phyloP scores from a whole-genome alignment of 768 basidiomycete genomes.

The Russula griseocarnosa region DNA sequence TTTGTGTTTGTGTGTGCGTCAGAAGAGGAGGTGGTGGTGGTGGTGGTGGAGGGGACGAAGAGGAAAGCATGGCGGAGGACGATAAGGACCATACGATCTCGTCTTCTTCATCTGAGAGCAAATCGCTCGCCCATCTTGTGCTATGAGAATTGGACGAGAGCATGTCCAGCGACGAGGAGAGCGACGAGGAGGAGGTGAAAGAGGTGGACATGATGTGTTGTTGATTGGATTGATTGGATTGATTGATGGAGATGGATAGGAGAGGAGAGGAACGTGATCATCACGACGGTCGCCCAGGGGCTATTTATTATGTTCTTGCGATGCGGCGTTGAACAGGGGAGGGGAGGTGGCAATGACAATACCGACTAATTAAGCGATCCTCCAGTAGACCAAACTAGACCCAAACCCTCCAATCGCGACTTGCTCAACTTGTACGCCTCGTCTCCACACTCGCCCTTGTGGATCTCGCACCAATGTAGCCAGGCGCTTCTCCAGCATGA shows the following conservation, averaged over 20 bases:
- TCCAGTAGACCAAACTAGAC: constrained; percentile 70
- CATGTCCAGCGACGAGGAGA: constrained; percentile 16
- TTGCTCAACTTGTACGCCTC: constrained; percentile 61
- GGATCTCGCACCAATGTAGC: constrained; percentile 56
- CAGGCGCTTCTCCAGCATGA: constrained; percentile 53
- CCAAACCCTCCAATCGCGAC: constrained; percentile 57
- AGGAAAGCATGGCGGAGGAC: constrained; percentile 17
- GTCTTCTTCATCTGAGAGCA: constrained; percentile 25
- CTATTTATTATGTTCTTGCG: not conserved
- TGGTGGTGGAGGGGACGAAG: not conserved
- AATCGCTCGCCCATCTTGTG: constrained; percentile 24
- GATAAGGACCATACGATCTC: constrained; percentile 29
- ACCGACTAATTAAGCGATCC: constrained; percentile 34
- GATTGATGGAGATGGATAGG: not conserved
- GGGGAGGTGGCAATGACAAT: too few relatives aligned
- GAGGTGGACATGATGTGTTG: constrained; percentile 18
- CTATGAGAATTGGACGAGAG: constrained; percentile 17
- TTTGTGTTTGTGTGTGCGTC: too few relatives aligned
- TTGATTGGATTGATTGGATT: not conserved
- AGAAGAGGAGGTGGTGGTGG: too few relatives aligned
- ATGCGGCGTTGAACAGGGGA: not conserved
- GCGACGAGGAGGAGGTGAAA: constrained; percentile 9
- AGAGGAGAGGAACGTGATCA: not conserved
- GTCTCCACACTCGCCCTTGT: constrained; percentile 56
- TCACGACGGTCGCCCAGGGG: not conserved